These are phyloP conservation scores for Helianthus annuus DNA, from an alignment of 129 eudicot genomes.

Conservation along the genomic window HanXRQr2.0-SUNRISE NC_035441.2:174291663-174292162, in stretches of 20 bases:
- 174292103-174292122: no score
- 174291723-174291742: conserved; percentile 34
- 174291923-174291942: conserved; percentile 7
- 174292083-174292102: no score
- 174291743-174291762: conserved; percentile 31
- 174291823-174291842: background rate
- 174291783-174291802: conserved; percentile 9
- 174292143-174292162: no score
- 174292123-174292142: no score
- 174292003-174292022: conserved; percentile 26
- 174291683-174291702: background rate
- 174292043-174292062: no score
- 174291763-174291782: conserved; percentile 16
- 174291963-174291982: conserved; percentile 23
- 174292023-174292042: no score
- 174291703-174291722: conserved; percentile 19
- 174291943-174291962: background rate
- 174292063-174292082: no score
- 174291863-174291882: conserved; percentile 1
- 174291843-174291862: conserved; percentile 3
- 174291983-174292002: conserved; percentile 2
- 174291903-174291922: conserved; percentile 6
- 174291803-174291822: no score
- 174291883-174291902: background rate
- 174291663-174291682: background rate